phyloP scores from a whole-genome alignment of 192 early-diverging fungal genomes.

The Umbelopsis isabellina region DNA sequence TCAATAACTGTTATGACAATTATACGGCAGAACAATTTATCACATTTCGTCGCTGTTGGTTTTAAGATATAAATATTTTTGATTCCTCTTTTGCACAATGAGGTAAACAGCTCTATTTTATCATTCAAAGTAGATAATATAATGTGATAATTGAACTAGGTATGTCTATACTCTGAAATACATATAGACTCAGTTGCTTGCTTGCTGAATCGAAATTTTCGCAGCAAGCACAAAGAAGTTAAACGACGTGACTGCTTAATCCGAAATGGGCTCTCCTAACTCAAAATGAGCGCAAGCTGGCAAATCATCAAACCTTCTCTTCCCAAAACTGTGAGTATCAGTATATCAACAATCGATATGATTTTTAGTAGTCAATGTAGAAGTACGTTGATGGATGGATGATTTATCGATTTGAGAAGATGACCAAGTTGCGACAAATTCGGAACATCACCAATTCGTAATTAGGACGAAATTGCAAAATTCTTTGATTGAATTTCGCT shows the following conservation, averaged over 20 bases:
- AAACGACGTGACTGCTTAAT: background rate
- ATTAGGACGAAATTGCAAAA: background rate
- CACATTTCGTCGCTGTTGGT: too few species aligned
- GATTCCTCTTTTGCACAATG: too few species aligned
- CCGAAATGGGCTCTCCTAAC: background rate
- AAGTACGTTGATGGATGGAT: background rate
- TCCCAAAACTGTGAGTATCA: conserved; percentile 20
- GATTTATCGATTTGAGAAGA: background rate
- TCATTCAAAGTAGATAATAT: too few species aligned
- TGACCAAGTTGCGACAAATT: background rate
- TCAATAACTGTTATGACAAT: too few species aligned
- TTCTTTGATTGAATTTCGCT: background rate
- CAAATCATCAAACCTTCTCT: conserved; percentile 3
- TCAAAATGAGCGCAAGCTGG: background rate
- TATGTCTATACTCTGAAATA: too few species aligned
- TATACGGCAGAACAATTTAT: too few species aligned
- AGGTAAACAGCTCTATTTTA: too few species aligned
- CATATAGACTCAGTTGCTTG: too few species aligned
- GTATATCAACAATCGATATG: background rate
- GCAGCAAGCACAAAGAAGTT: too few species aligned
- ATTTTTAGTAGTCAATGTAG: background rate
- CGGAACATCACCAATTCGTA: background rate
- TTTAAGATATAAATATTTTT: too few species aligned
- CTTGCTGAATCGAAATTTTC: too few species aligned
- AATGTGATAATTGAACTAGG: too few species aligned